Base-by-base conservation (phyloP, 2,329 filamentous ascomycete species). In the Fusarium concolor region DNA sequence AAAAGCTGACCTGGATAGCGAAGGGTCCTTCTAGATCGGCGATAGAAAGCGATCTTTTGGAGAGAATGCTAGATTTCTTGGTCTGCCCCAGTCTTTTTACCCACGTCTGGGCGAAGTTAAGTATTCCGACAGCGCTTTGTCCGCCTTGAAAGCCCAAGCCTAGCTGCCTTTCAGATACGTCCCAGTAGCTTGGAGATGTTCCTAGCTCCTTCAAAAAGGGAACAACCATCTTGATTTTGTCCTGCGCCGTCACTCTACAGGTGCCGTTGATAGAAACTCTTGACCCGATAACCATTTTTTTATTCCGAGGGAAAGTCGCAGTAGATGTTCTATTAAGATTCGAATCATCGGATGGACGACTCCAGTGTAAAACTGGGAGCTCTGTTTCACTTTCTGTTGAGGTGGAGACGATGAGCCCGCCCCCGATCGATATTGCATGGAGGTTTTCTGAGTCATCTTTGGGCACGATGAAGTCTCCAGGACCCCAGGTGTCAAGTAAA, bases 121-220 rank as follows among this genome's bases (percentile, higher is more conserved):
- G 0, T 10, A 8, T 22, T 0, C 10, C 28, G 0, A 47, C 44
- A 3, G 15, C 44, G 15, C 8, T 2, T 4, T n/a, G 2, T 0
- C 29, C 29, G 0, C 0, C 29, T 2, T 47, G 44, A 0, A n/a
- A 2, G 0, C 44, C 29, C n/a, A 24, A 0, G 0, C 18, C 44
- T 0, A 47, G 0, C 3, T 47, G 44, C 10, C 44, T n/a, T 10
- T 47, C 44, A 2, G 44, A 33, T 0, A 33, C 18, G 3, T 47
- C 28, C 28, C 44, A 47, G 44, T 12, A 47, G 5, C 18, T n/a
- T 2, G 29, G 15, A 1, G 5, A 47, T 2, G 44, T 33, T 0
- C 29, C 44, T 1, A 33, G 11, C 0, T 47, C 28, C 1, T 24
- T 1, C 18, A 47, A 7, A 11, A 5, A 44, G 0, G 10, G 11